These are phyloP conservation scores for Lotmaria passim DNA, from an alignment of 208 protist species.

Conservation along the genomic window DNA sequence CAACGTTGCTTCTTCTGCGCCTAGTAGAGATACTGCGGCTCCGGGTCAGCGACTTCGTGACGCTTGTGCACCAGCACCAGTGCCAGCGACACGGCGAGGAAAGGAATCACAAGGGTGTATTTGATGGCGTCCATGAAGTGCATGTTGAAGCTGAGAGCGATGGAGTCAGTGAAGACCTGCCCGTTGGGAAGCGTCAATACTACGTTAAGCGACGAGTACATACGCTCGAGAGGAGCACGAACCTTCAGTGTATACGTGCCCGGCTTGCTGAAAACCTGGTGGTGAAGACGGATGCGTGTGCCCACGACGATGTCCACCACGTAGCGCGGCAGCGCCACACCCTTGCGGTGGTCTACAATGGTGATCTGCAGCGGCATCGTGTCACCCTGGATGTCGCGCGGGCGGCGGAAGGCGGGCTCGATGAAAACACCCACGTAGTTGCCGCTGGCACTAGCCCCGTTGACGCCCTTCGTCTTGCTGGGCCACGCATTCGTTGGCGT, in stretches of 20 bases:
- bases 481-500: constrained; percentile 81
- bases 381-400: constrained; percentile 73
- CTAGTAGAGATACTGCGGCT: constrained; percentile 21
- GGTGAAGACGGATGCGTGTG: constrained; percentile 56
- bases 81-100: constrained; percentile 55
- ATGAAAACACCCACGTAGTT: constrained; percentile 84
- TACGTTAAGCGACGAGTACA: constrained; percentile 65
- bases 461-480: constrained; percentile 76
- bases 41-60: constrained; percentile 45
- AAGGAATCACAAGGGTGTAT: constrained; percentile 78
- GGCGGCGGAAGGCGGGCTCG: constrained; percentile 45
- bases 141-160: constrained; percentile 86
- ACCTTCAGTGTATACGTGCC: constrained; percentile 61
- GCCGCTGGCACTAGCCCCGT: constrained; percentile 75
- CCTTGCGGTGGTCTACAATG: constrained; percentile 63
- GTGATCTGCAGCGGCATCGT: constrained; percentile 67
- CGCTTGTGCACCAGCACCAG: constrained; percentile 69
- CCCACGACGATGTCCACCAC: constrained; percentile 72
- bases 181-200: constrained; percentile 70
- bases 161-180: constrained; percentile 74
- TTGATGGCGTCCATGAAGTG: constrained; percentile 86
- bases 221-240: constrained; percentile 61
- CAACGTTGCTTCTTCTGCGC: background rate
- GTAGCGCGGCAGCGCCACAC: constrained; percentile 46
- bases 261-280: constrained; percentile 41